Evolutionary conservation across 805 yeast species (phyloP), one percentile per base, ranked within the genome.

Genomic region (Sugiyamaella smithiae): DNA sequence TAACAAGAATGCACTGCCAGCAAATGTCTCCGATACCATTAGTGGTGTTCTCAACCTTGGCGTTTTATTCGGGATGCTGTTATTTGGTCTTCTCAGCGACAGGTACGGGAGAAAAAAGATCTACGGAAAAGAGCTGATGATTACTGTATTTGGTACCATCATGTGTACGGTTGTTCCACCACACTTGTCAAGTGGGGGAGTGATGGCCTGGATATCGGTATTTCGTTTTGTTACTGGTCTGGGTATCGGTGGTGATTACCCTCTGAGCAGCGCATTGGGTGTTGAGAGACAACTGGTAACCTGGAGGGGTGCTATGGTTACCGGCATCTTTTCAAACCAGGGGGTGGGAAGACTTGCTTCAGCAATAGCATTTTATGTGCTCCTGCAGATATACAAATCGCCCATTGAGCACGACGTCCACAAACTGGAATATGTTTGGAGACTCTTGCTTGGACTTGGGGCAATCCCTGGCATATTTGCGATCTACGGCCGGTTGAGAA

Each of bases 291-390:
- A 20, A 17, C 88, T 88, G 63, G 78, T 96, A 23, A 87, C 96
- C 51, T 88, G 96, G 95, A 86, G 97, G 82, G 97, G 97, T 78
- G 96, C 96, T 57, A 88, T 88, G 61, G 88, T 88, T 96, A 89
- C 87, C 65, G 95, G 96, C 24, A 96, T 88, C 49, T 88, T 88
- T 67, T 93, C 97, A 50, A 88, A 88, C 74, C 97, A 88, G 73
- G 97, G 96, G 69, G 78, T 90, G 80, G 97, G 97, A 67, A 96
- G 88, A 73, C 78, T 89, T 53, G 64, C 82, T 16, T 96, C 88
- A 52, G 96, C 96, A 80, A 74, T 88, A 57, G 86, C 88, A n/a
- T 36, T 36, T 20, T 36, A 36, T 36, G 24, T 36, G 11, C 8
- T 36, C 20, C 8, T 36, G 16, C 24, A 36, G 40, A 36, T 36